Evolutionary conservation across 805 yeast genomes (phyloP).

Genomic region (Ogataea nakhonphanomensis): DNA sequence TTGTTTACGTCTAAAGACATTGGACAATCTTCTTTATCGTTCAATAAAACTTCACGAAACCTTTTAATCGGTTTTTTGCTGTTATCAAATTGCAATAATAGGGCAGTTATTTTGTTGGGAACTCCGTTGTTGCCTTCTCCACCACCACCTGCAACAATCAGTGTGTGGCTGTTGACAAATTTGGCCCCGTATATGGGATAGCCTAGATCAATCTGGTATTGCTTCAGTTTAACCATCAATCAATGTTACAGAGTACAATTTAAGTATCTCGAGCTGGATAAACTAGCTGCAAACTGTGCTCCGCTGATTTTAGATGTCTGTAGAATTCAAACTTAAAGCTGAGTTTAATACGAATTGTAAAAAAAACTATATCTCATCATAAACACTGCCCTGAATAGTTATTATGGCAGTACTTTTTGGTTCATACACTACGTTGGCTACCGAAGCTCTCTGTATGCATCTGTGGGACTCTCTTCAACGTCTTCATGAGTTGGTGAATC

Average conservation of each 20-base stretch:
- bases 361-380: too few species aligned
- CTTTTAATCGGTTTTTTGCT: conserved; percentile 48
- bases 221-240: conserved; percentile 26
- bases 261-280: too few species aligned
- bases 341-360: too few species aligned
- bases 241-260: background rate
- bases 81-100: conserved; percentile 53
- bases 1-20: conserved; percentile 66
- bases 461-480: too few species aligned
- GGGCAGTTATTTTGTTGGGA: conserved; percentile 74
- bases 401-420: too few species aligned
- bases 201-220: conserved; percentile 37
- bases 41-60: conserved; percentile 51
- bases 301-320: too few species aligned
- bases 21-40: conserved; percentile 79
- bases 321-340: too few species aligned
- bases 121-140: conserved; percentile 91
- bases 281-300: too few species aligned
- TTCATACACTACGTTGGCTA: too few species aligned
- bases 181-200: conserved; percentile 82
- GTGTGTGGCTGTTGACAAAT: conserved; percentile 55
- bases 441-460: too few species aligned
- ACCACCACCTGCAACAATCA: conserved; percentile 89
- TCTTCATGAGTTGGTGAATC: too few species aligned
- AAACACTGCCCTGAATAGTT: too few species aligned